A percentile compares a stretch with the other conserved stretches of the same genome.
These are phyloP conservation scores for Malus hybrid DNA, from an alignment of 331 rosid genomes.

Conservation along the genomic window DNA sequence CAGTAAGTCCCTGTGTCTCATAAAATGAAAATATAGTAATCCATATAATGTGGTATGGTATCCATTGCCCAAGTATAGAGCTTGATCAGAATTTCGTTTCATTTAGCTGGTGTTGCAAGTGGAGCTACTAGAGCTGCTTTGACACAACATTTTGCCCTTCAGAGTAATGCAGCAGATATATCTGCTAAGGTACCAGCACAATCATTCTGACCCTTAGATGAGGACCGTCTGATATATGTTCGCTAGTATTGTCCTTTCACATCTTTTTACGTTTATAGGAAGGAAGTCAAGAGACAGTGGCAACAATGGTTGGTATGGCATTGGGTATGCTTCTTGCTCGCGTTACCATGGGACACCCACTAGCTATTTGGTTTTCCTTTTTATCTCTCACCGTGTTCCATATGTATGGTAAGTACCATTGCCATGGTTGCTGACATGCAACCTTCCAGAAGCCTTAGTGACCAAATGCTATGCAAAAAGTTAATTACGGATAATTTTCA, in stretches of 20 bases:
- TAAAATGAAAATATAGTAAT: neutral
- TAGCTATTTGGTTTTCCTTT: slow-evolving; percentile 77
- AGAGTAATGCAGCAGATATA: slow-evolving; percentile 89
- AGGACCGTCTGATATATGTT: neutral
- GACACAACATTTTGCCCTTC: slow-evolving; percentile 96
- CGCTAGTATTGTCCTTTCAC: neutral
- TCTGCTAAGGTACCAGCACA: slow-evolving; percentile 69
- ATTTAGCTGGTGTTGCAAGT: slow-evolving; percentile 94
- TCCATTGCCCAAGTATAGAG: neutral
- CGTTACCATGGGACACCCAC: slow-evolving; percentile 51
- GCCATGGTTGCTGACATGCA: neutral
- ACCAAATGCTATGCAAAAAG: neutral
- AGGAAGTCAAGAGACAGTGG: slow-evolving; percentile 91
- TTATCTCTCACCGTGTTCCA: slow-evolving; percentile 80
- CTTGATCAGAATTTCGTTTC: slow-evolving; percentile 13
- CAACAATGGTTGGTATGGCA: slow-evolving; percentile 92
- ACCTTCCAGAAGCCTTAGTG: neutral
- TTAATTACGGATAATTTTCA: neutral
- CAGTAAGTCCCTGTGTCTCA: slow-evolving; percentile 55
- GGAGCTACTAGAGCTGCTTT: slow-evolving; percentile 99
- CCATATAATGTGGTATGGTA: neutral
- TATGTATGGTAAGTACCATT: slow-evolving; percentile 58
- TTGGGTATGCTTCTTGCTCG: slow-evolving; percentile 86
- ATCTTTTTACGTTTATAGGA: slow-evolving; percentile 36
- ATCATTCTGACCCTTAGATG: slow-evolving; percentile 7